phyloP scores from a whole-genome alignment of 768 basidiomycete species.

The Leccinum longicurvipes region DNA sequence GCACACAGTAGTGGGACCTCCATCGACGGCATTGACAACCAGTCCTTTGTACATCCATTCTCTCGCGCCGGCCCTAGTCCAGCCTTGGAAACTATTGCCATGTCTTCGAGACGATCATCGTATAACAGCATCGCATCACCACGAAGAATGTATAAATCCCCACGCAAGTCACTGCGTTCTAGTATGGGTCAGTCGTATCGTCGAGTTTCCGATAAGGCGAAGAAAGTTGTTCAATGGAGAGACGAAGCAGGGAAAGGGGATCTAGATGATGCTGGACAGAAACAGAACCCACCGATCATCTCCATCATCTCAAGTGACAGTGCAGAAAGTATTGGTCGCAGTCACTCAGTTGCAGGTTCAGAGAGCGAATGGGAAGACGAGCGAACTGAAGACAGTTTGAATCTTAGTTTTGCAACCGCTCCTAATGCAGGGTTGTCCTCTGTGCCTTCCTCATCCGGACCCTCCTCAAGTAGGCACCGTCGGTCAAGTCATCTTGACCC shows the following conservation, averaged over 20 bases:
- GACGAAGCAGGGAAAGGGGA: constrained; percentile 84
- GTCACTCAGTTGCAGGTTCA: constrained; percentile 54
- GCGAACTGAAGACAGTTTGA: constrained; percentile 75
- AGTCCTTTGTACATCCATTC: constrained; percentile 40
- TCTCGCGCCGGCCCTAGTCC: constrained; percentile 46
- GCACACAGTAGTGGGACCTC: constrained; percentile 33
- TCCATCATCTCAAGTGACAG: constrained; percentile 38
- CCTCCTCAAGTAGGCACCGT: constrained; percentile 39
- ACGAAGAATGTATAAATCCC: constrained; percentile 52
- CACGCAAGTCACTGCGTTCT: constrained; percentile 70
- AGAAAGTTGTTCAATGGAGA: constrained; percentile 83
- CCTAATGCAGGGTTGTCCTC: constrained; percentile 25
- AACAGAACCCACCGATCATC: constrained; percentile 13
- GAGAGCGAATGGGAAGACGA: constrained; percentile 93
- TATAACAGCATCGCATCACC: constrained; percentile 43
- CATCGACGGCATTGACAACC: constrained; percentile 51
- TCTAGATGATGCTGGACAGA: constrained; percentile 59
- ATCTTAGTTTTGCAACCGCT: constrained; percentile 46
- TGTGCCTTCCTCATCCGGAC: constrained; percentile 35
- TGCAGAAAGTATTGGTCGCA: constrained; percentile 27
- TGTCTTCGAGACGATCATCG: constrained; percentile 43
- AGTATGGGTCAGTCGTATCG: constrained; percentile 61
- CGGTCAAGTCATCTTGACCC: constrained; percentile 69
- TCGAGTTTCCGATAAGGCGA: constrained; percentile 61
- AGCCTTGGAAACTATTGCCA: constrained; percentile 42